These are phyloP conservation scores for Backusella westeae DNA, from an alignment of 192 early-diverging fungal species.

Conservation along the genomic window DNA sequence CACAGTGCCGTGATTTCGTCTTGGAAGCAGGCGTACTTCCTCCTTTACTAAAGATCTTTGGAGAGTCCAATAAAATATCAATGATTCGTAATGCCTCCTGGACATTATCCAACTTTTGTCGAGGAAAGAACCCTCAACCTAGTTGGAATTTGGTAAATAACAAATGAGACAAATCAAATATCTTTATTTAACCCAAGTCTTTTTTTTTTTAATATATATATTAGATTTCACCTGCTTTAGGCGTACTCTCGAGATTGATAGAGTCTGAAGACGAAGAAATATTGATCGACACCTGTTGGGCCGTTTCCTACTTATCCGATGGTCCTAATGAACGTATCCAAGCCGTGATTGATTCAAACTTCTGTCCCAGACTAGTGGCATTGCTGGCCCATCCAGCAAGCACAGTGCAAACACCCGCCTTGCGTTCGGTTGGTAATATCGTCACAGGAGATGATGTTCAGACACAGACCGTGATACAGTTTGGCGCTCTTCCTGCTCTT, in stretches of 20 bases:
- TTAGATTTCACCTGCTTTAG: constrained; percentile 11
- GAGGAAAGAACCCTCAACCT: constrained; percentile 68
- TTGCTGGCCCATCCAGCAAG: constrained; percentile 48
- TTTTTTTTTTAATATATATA: constrained; percentile 1
- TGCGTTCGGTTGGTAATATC: constrained; percentile 72
- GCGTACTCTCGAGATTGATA: constrained; percentile 54
- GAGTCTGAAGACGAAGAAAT: constrained; percentile 64
- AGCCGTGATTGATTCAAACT: constrained; percentile 64
- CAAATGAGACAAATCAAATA: neutral
- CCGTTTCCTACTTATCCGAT: constrained; percentile 71
- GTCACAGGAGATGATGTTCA: constrained; percentile 75
- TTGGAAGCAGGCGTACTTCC: constrained; percentile 68
- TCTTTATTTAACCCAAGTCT: neutral
- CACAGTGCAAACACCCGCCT: constrained; percentile 62
- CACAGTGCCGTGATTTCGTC: constrained; percentile 35
- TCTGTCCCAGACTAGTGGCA: constrained; percentile 61
- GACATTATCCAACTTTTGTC: constrained; percentile 74
- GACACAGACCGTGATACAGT: constrained; percentile 65
- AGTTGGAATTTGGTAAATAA: constrained; percentile 55
- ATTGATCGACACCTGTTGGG: constrained; percentile 74
- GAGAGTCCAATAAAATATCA: constrained; percentile 62
- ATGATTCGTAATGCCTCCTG: constrained; percentile 75
- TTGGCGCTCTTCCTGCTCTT: constrained; percentile 49
- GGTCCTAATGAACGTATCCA: constrained; percentile 71
- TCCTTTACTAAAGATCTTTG: constrained; percentile 82